Evolutionary conservation across 2,329 filamentous ascomycete genomes (phyloP).

Genomic region (Elsinoe perseae): DNA sequence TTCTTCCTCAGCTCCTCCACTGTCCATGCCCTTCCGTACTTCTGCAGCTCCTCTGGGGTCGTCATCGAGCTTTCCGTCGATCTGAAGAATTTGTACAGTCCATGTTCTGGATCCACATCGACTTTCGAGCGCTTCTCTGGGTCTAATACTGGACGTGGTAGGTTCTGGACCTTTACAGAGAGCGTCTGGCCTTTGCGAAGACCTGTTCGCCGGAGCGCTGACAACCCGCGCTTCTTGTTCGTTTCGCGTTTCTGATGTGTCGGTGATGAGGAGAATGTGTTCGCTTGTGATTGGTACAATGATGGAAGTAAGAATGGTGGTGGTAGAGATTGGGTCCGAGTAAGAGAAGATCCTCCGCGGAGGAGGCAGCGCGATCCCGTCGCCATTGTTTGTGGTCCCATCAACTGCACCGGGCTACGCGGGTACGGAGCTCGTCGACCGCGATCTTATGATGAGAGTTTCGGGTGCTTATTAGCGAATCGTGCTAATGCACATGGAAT

Average conservation of each 20-base stretch:
- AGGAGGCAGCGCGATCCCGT: background rate
- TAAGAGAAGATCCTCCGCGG: background rate
- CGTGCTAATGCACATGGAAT: too few species aligned
- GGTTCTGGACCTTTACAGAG: slow-evolving; percentile 60
- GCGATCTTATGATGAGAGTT: too few species aligned
- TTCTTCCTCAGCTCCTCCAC: slow-evolving; percentile 79
- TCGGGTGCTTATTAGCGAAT: too few species aligned
- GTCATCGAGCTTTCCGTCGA: slow-evolving; percentile 59
- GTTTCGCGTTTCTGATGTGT: slow-evolving; percentile 47
- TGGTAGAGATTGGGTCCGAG: slow-evolving; percentile 22
- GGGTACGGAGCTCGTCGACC: too few species aligned
- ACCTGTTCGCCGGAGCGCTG: slow-evolving; percentile 69
- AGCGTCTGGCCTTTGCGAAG: slow-evolving; percentile 57
- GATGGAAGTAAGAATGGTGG: slow-evolving; percentile 31
- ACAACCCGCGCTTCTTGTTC: slow-evolving; percentile 74
- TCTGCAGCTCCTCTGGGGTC: slow-evolving; percentile 61
- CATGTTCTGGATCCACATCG: slow-evolving; percentile 64
- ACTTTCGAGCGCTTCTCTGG: slow-evolving; percentile 49
- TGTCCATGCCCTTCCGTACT: slow-evolving; percentile 75
- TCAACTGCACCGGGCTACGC: too few species aligned
- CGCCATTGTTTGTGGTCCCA: background rate
- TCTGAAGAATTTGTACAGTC: slow-evolving; percentile 88
- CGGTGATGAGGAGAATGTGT: slow-evolving; percentile 26
- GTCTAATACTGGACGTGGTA: slow-evolving; percentile 64
- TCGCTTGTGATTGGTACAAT: slow-evolving; percentile 30